phyloP scores from a whole-genome alignment of 768 basidiomycete genomes.

The Russula foetens region DNA sequence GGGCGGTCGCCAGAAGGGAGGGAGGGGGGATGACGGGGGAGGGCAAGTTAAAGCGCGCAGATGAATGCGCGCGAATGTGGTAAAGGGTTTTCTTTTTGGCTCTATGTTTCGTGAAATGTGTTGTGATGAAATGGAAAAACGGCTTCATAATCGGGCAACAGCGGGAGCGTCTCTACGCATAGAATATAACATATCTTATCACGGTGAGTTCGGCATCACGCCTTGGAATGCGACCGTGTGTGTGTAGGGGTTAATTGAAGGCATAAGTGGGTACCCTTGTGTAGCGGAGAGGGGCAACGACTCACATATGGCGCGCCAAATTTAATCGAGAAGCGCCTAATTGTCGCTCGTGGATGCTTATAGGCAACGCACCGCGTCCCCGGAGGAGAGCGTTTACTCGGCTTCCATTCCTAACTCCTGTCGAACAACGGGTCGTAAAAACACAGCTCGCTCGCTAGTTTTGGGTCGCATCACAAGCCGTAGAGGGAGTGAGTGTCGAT shows the following conservation, averaged over 20 bases:
- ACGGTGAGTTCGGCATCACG: constrained; percentile 52
- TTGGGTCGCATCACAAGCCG: constrained; percentile 51
- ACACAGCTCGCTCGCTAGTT: constrained; percentile 44
- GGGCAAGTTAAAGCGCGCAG: background rate
- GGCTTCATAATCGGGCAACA: constrained; percentile 7
- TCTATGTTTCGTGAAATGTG: background rate
- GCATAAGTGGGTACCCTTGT: background rate
- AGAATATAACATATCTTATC: constrained; percentile 39
- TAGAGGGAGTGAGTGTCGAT: constrained; percentile 86
- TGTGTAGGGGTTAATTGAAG: too few relatives aligned
- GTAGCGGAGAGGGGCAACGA: constrained; percentile 12
- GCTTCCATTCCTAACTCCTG: constrained; percentile 73
- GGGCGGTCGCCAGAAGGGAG: too few relatives aligned
- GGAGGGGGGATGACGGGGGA: too few relatives aligned
- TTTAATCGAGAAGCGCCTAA: constrained; percentile 28
- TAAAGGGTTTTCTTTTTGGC: background rate
- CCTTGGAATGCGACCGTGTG: constrained; percentile 54
- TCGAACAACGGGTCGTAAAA: constrained; percentile 77
- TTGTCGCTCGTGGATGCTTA: too few relatives aligned
- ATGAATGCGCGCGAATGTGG: background rate
- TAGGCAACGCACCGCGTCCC: constrained; percentile 66
- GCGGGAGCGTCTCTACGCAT: constrained; percentile 1
- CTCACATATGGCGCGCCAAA: constrained; percentile 85
- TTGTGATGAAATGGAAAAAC: background rate
- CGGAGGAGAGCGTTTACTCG: constrained; percentile 88